Base-by-base conservation (phyloP, 2,329 filamentous ascomycete genomes). In the Domatiomyces catenatus region DNA sequence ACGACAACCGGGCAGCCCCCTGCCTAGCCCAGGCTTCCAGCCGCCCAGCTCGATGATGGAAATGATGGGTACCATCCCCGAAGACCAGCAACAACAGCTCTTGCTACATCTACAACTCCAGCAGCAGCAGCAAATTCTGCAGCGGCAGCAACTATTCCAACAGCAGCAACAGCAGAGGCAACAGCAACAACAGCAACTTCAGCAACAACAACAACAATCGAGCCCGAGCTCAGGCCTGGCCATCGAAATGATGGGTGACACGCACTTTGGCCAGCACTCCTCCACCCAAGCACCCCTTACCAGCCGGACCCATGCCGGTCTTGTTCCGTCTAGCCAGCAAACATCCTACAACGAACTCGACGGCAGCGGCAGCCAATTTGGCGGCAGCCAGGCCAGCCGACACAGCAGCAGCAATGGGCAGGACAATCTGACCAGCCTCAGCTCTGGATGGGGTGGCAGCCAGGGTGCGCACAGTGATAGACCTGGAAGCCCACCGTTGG, bases 161-260 rank as follows among this genome's bases (percentile, higher is more conserved):
- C 28, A 36, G 28, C 28, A 24, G 32, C 32, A 39, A 36, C 28
- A 36, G 8, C 28, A 24, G 6, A 3, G 22, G 22, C 22, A 24
- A 6, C 17, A 8, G 3, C 45, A 47, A 5, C 20, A 32, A 10
- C 19, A 17, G 45, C 20, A 20, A 7, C 24, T 5, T 5, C 24
- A 22, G 22, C 48, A 50, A 8, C 48, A 36, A 19, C 45, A 47
- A 3, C 4, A 44, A 6, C 15, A n/a, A 19, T n/a, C 22, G 20
- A 15, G 10, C 12, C 48, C 50, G 22, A 42, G 50, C 6, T 50
- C 52, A 42, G 58, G 58, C 20, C 52, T 60, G 2, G 56, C 56
- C 2, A 58, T 60, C 36, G 58, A 60, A 49, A 60, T 60, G 58
- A 50, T 50, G 2, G 58, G 55, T 19, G 56, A 54, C 43, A 55